Conservation (phyloP, 225 moss, liverwort and hornwort genomes). For the Lunularia cruciata region DNA sequence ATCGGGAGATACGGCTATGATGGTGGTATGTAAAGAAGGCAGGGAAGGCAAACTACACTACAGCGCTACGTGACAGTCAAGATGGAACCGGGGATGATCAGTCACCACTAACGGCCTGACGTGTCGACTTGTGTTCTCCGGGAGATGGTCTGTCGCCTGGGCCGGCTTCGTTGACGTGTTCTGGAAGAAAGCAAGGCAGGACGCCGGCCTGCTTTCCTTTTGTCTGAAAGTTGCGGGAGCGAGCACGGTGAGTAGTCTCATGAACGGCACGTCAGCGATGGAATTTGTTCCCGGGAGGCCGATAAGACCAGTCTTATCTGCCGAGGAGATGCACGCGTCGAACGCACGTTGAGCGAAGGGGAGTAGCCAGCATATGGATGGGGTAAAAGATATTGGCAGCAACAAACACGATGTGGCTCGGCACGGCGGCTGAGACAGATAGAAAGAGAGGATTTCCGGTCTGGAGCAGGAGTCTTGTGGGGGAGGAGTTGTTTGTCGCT, state of each 20-base stretch:
- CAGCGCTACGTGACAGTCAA: too few relatives aligned
- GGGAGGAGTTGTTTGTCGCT: neutral
- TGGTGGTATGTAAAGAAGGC: too few relatives aligned
- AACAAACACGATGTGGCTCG: neutral
- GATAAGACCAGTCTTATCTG: neutral
- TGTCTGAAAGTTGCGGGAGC: neutral
- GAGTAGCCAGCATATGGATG: neutral
- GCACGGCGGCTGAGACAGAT: too few relatives aligned
- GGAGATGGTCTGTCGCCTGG: too few relatives aligned
- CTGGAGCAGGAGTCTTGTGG: neutral
- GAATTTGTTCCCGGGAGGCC: neutral
- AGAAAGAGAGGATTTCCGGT: too few relatives aligned
- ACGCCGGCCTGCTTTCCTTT: too few relatives aligned
- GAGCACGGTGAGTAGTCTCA: neutral
- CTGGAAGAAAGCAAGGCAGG: neutral
- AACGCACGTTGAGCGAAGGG: neutral
- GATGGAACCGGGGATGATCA: too few relatives aligned
- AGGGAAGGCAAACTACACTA: too few relatives aligned
- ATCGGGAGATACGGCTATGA: too few relatives aligned
- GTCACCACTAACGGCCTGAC: too few relatives aligned
- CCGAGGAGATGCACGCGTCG: neutral
- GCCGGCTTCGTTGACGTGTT: neutral
- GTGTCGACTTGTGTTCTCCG: too few relatives aligned
- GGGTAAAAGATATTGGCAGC: too few relatives aligned
- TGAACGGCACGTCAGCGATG: neutral